Evolutionary conservation across 1,139 yeast genomes (phyloP), one percentile per base, ranked within the genome.

Genomic region (Pichia sp.): DNA sequence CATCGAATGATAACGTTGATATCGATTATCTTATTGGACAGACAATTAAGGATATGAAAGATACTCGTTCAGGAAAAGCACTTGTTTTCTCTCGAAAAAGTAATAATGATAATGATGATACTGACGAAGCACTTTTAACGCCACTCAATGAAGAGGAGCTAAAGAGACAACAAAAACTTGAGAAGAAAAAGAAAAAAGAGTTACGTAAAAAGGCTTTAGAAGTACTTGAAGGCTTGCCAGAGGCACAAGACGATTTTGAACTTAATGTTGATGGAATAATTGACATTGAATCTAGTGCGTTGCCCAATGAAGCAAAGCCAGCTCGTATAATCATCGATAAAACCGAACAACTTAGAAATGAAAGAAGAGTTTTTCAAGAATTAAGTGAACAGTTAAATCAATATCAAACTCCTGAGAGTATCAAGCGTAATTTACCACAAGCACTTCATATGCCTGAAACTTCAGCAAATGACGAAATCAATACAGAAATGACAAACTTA

Each of bases 211-310:
- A 40, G 23, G 22, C 52, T 6, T 27, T 44, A 7, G 66, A 68
- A 8, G 11, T 44, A 18, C 69, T 80, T 40, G 63, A 66, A 4
- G 53, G 58, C 1, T 62, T 81, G 12, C 85, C 87, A 0, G 65
- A 67, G 42, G 85, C 87, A 0, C 68, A 70, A 53, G 79, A 81
- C 55, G 82, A 80, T 50, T 79, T 76, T 57, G 85, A 81, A 49
- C 63, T 76, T n/a, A 60, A 68, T 2, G 68, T 70, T 3, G 71
- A 66, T 3, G 59, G 55, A n/a, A 13, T 36, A 20, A 12, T 27
- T 40, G 18, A 46, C 37, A 7, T 29, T 36, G 30, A 42, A 16
- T 4, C 34, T 22, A 9, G 24, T 18, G 16, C 20, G 29, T 4
- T 20, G 6, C 5, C 12, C 20, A n/a, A 18, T 23, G 13, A 25